phyloP scores from a whole-genome alignment of 2,329 filamentous ascomycete species.

The Cadophora gregata region DNA sequence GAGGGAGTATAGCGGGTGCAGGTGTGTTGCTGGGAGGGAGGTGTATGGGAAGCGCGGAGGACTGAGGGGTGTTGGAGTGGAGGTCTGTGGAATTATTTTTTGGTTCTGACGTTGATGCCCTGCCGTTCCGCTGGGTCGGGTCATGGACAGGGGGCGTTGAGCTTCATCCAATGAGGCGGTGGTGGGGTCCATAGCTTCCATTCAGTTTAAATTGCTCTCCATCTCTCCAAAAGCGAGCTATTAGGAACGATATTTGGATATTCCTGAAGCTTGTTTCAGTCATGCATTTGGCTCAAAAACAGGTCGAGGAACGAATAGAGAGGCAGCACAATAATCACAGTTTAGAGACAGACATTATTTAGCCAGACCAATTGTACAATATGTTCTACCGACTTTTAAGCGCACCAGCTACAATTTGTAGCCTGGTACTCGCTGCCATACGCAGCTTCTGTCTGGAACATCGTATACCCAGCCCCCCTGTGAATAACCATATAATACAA shows the following conservation, averaged over 20 bases:
- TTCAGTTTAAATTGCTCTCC: neutral
- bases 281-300: neutral
- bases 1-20: neutral
- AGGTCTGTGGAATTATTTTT: neutral
- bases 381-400: neutral
- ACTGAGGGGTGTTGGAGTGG: slow-evolving; percentile 4
- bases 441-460: neutral
- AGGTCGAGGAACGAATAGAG: too few species aligned
- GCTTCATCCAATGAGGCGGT: neutral
- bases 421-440: neutral
- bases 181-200: too few species aligned
- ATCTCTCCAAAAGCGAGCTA: too few species aligned
- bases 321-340: too few species aligned
- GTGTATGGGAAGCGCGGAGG: neutral
- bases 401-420: neutral
- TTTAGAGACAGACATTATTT: too few species aligned
- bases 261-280: too few species aligned
- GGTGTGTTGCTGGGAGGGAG: neutral
- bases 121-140: neutral
- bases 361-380: neutral
- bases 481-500: slow-evolving; percentile 2
- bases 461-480: slow-evolving; percentile 1
- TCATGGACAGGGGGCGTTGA: neutral
- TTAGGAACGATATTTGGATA: too few species aligned
- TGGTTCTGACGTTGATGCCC: neutral